Evolutionary conservation across 805 yeast species (phyloP).

Genomic region (Candida tallmaniae): DNA sequence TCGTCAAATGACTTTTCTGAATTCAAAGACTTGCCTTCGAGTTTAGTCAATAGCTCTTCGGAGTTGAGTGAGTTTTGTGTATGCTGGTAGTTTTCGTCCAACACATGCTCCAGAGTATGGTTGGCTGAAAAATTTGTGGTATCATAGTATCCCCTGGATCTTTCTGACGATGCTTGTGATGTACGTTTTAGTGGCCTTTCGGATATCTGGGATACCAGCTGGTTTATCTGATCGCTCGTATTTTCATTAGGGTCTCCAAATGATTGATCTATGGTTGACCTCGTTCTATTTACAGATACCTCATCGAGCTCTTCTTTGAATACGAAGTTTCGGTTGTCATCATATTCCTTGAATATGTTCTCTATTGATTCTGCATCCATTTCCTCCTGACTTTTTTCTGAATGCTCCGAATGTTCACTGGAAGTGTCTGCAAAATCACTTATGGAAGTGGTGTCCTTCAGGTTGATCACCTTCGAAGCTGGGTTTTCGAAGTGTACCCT

Average conservation of each 20-base stretch:
- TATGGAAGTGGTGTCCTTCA: slow-evolving; percentile 12
- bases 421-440: slow-evolving; percentile 39
- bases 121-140: slow-evolving; percentile 4
- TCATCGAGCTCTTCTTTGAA: slow-evolving; percentile 29
- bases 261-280: slow-evolving; percentile 11
- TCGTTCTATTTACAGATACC: slow-evolving; percentile 6
- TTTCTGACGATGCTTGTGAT: neutral
- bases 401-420: slow-evolving; percentile 5
- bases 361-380: slow-evolving; percentile 26
- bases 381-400: slow-evolving; percentile 5
- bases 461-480: no score
- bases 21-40: slow-evolving; percentile 14
- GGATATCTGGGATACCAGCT: neutral
- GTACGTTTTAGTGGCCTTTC: neutral
- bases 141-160: slow-evolving; percentile 3
- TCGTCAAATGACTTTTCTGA: slow-evolving; percentile 5
- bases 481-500: neutral
- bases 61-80: slow-evolving; percentile 10
- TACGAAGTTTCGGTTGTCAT: slow-evolving; percentile 12
- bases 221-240: neutral
- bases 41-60: slow-evolving; percentile 25
- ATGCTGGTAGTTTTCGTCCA: neutral
- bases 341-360: slow-evolving; percentile 27
- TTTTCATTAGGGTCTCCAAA: neutral
- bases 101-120: slow-evolving; percentile 6